Conservation (phyloP, 2,329 filamentous ascomycete genomes). For the Botrytis deweyae region DNA sequence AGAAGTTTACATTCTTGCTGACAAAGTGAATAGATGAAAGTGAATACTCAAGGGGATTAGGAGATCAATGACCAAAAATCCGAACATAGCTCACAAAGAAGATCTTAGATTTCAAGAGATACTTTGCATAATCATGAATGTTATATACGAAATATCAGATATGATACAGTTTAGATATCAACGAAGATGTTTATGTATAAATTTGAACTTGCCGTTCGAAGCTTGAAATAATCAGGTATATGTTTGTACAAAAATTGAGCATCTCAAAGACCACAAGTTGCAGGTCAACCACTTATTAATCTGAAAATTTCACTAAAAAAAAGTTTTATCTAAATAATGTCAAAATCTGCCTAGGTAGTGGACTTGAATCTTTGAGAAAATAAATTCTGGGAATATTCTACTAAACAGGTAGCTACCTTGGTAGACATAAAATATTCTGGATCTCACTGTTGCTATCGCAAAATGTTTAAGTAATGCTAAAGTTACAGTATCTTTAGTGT, state of each 20-base stretch:
- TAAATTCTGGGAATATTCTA: accelerated
- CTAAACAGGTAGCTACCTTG: not conserved
- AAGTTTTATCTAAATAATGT: accelerated
- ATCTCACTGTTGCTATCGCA: not conserved
- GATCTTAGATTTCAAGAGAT: not conserved
- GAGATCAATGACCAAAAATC: not conserved
- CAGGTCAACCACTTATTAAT: not conserved
- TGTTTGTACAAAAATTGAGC: not conserved
- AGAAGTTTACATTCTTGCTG: not conserved
- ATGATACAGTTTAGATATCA: no score
- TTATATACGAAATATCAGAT: no score
- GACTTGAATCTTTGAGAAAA: not conserved
- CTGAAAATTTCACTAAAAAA: not conserved
- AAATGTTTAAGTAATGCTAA: not conserved
- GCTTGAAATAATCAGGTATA: not conserved
- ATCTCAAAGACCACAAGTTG: not conserved
- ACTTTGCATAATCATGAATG: not conserved
- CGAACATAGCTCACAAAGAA: not conserved
- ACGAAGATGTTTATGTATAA: no score
- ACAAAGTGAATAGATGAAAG: not conserved
- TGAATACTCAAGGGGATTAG: not conserved
- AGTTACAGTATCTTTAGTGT: accelerated
- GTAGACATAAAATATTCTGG: not conserved
- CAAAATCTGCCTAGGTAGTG: accelerated
- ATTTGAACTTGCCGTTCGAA: not conserved